Conservation (phyloP, 2,329 filamentous ascomycete species). For the Aspergillus sp. region DNA sequence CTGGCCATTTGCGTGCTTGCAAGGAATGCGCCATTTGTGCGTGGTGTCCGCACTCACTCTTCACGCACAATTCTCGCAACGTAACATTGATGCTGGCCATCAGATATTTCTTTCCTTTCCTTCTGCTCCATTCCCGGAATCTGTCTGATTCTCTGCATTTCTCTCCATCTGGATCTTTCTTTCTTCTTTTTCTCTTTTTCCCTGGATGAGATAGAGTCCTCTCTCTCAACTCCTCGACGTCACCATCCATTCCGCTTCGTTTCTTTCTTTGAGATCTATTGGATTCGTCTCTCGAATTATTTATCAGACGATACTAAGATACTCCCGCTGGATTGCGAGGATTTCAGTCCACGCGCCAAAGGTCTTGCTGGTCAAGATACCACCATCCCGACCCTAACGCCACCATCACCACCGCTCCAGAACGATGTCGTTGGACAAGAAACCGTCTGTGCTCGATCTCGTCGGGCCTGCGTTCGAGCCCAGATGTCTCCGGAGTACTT, state of each 20-base stretch:
- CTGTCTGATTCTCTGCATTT: too few relatives aligned
- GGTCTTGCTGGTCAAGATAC: slow-evolving; percentile 7
- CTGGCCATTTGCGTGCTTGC: too few relatives aligned
- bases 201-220: too few relatives aligned
- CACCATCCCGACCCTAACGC: neutral
- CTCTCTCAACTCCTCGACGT: too few relatives aligned
- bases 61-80: slow-evolving; percentile 28
- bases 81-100: neutral
- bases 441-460: too few relatives aligned
- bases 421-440: neutral
- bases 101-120: neutral
- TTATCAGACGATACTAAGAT: too few relatives aligned
- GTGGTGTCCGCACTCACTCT: slow-evolving; percentile 8
- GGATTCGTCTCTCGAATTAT: too few relatives aligned
- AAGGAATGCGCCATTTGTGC: slow-evolving; percentile 30
- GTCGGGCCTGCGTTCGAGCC: slow-evolving; percentile 1
- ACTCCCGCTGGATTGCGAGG: too few relatives aligned
- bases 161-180: too few relatives aligned
- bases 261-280: neutral
- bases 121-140: neutral
- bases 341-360: too few relatives aligned
- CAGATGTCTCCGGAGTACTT: slow-evolving; percentile 18
- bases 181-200: too few relatives aligned
- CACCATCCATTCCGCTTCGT: neutral
- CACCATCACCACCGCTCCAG: neutral